Conservation (phyloP, 2,329 filamentous ascomycete species). For the Magnaporthiopsis incrustans region DNA sequence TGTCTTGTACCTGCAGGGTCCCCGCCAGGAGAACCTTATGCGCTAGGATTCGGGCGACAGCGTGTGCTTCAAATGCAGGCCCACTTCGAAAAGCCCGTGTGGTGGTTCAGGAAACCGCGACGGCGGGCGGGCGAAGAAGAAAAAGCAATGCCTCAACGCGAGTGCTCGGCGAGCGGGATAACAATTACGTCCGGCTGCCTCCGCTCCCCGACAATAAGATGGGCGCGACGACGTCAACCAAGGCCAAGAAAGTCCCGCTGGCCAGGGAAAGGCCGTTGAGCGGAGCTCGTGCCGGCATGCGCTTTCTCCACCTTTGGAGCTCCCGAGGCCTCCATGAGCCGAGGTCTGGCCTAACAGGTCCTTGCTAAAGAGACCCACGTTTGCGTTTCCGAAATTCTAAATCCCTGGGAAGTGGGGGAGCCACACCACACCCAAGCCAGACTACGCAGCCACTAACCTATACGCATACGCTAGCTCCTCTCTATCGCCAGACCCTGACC, state of each 20-base stretch:
- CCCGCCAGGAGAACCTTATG: background rate
- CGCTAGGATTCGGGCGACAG: too few species aligned
- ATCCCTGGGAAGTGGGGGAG: background rate
- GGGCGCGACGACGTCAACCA: background rate
- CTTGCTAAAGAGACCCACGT: too few species aligned
- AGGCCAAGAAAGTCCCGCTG: too few species aligned
- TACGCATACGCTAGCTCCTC: background rate
- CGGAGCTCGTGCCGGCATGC: background rate
- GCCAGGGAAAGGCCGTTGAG: background rate
- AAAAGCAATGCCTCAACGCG: background rate
- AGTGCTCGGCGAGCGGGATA: background rate
- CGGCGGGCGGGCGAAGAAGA: background rate
- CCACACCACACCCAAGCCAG: background rate
- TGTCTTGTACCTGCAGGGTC: background rate
- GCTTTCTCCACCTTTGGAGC: conserved; percentile 5
- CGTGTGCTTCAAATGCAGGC: background rate
- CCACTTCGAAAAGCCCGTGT: too few species aligned
- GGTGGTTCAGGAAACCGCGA: background rate
- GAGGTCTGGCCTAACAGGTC: conserved; percentile 2
- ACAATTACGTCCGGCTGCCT: background rate
- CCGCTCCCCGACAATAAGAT: background rate
- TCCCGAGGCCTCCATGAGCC: background rate
- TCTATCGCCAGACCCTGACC: background rate
- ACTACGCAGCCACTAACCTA: background rate
- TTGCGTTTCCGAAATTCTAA: background rate